Evolutionary conservation across 2,329 filamentous ascomycete genomes (phyloP).

Genomic region (Dactylellina haptotyla): DNA sequence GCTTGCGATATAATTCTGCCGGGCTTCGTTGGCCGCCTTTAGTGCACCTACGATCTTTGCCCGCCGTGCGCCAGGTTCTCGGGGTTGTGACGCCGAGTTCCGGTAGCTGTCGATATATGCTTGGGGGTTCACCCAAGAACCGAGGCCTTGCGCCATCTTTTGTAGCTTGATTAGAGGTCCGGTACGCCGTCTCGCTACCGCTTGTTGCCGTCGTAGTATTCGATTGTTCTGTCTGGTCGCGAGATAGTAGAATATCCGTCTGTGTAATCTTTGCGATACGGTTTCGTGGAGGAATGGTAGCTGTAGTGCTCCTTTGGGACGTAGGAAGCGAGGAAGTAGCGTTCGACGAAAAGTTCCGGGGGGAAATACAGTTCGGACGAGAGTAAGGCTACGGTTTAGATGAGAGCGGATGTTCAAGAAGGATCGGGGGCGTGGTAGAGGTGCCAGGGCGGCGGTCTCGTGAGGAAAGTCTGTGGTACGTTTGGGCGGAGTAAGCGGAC

Average conservation of each 20-base stretch:
- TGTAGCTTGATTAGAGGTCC: slow-evolving; percentile 3
- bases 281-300: slow-evolving; percentile 41
- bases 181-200: background rate
- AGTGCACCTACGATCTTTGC: slow-evolving; percentile 67
- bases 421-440: slow-evolving; percentile 39
- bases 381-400: slow-evolving; percentile 16
- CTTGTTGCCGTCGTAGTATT: slow-evolving; percentile 17
- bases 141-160: slow-evolving; percentile 44
- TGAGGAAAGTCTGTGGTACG: slow-evolving; percentile 21
- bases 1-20: slow-evolving; percentile 69
- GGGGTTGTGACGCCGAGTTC: slow-evolving; percentile 25
- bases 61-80: slow-evolving; percentile 54
- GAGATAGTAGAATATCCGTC: slow-evolving; percentile 36
- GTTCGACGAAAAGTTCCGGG: slow-evolving; percentile 35
- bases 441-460: slow-evolving; percentile 48
- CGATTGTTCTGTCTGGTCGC: slow-evolving; percentile 22
- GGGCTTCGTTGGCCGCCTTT: slow-evolving; percentile 76
- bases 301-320: slow-evolving; percentile 34
- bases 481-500: slow-evolving; percentile 24
- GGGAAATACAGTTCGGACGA: slow-evolving; percentile 40
- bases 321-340: slow-evolving; percentile 48
- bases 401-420: slow-evolving; percentile 50
- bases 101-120: slow-evolving; percentile 41
- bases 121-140: slow-evolving; percentile 48
- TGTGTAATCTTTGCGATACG: slow-evolving; percentile 32